These are phyloP conservation scores for Hysterium pulicare DNA, from an alignment of 2,329 filamentous ascomycete genomes.

Conservation along the genomic window DNA sequence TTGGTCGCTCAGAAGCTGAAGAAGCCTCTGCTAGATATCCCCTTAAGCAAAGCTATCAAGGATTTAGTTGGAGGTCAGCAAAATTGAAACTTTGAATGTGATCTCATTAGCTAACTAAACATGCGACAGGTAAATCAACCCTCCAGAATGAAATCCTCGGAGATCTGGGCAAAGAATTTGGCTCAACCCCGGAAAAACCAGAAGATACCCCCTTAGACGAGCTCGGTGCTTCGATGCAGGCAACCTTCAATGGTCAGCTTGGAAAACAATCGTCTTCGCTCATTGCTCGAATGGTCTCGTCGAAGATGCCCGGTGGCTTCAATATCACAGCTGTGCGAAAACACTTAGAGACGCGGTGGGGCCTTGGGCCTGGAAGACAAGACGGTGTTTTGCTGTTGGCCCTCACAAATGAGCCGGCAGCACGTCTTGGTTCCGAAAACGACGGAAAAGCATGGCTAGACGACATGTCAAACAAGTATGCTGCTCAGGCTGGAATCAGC, in stretches of 20 bases:
- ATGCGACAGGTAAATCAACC: conserved; percentile 79
- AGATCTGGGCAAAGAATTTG: conserved; percentile 97
- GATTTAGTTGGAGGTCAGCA: conserved; percentile 90
- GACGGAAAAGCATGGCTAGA: conserved; percentile 94
- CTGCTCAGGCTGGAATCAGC: conserved; percentile 75
- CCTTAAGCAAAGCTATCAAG: conserved; percentile 95
- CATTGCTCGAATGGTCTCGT: conserved; percentile 91
- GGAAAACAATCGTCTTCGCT: conserved; percentile 94
- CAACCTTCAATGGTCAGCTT: conserved; percentile 97
- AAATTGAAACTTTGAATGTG: neutral
- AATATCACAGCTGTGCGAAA: conserved; percentile 96
- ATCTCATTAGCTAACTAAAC: conserved; percentile 14
- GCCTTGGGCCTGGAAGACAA: conserved; percentile 78
- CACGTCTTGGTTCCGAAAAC: conserved; percentile 81
- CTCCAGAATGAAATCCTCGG: conserved; percentile 98
- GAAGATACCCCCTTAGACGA: conserved; percentile 97
- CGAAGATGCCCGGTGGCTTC: conserved; percentile 99
- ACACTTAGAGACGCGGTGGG: conserved; percentile 92
- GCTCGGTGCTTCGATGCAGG: conserved; percentile 90
- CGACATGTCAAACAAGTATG: conserved; percentile 85
- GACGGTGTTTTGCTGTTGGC: conserved; percentile 86
- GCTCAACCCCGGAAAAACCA: conserved; percentile 95
- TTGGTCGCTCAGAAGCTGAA: conserved; percentile 97
- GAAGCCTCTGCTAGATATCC: conserved; percentile 84
- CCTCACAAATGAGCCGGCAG: conserved; percentile 86